These are phyloP conservation scores for Tetrapisispora pingtungensis DNA, from an alignment of 805 yeast species.

Conservation along the genomic window DNA sequence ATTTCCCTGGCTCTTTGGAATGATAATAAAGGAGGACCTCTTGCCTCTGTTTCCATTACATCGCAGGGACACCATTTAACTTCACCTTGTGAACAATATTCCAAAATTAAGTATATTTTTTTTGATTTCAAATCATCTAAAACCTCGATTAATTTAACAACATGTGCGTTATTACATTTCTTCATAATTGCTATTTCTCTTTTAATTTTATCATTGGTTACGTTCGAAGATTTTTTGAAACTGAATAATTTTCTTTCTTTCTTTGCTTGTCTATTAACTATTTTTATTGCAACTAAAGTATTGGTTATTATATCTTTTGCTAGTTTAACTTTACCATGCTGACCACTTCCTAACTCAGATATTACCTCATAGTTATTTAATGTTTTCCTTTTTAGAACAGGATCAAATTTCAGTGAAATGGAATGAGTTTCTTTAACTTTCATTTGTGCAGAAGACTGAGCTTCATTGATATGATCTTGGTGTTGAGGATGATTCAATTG, in stretches of 20 bases:
- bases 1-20: slow-evolving; percentile 59
- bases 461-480: slow-evolving; percentile 27
- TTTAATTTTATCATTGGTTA: slow-evolving; percentile 55
- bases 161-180: slow-evolving; percentile 83
- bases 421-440: slow-evolving; percentile 74
- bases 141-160: slow-evolving; percentile 79
- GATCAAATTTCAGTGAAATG: slow-evolving; percentile 80
- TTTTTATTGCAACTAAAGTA: slow-evolving; percentile 82
- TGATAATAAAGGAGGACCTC: slow-evolving; percentile 57
- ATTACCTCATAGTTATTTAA: slow-evolving; percentile 85
- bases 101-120: slow-evolving; percentile 83
- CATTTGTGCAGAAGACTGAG: slow-evolving; percentile 3
- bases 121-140: slow-evolving; percentile 75
- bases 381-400: slow-evolving; percentile 67
- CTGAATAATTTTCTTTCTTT: slow-evolving; percentile 32
- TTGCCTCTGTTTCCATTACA: slow-evolving; percentile 32
- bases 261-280: slow-evolving; percentile 62
- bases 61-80: slow-evolving; percentile 55
- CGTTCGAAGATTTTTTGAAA: slow-evolving; percentile 25
- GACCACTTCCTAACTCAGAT: slow-evolving; percentile 87
- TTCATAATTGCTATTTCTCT: slow-evolving; percentile 91
- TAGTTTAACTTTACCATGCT: slow-evolving; percentile 94
- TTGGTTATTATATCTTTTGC: slow-evolving; percentile 62
- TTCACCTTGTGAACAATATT: slow-evolving; percentile 85
- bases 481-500: slow-evolving; percentile 36